These are phyloP conservation scores for Cryptococcus hybrid DNA, from an alignment of 1,284 basidiomycete genomes.

Conservation along the genomic window DNA sequence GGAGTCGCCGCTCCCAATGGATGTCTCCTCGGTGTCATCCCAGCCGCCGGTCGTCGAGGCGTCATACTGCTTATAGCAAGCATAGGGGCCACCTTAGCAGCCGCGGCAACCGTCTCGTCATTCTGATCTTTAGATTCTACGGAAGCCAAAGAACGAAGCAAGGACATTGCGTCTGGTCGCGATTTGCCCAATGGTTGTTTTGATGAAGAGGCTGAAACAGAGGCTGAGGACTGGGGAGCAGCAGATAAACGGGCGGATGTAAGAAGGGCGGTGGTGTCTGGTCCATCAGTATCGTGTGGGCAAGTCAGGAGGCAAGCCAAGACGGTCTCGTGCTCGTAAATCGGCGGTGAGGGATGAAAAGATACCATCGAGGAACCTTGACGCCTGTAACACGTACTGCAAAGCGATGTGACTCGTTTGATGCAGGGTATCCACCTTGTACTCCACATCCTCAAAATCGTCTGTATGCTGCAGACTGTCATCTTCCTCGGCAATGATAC, in stretches of 20 bases:
- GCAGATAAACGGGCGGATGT: constrained; percentile 16
- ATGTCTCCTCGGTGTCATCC: constrained; percentile 17
- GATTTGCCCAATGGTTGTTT: not conserved
- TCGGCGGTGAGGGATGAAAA: constrained; percentile 45
- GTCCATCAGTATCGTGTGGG: constrained; percentile 23
- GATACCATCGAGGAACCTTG: constrained; percentile 48
- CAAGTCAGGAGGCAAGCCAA: constrained; percentile 10
- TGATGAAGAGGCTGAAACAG: not conserved
- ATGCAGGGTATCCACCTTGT: constrained; percentile 46
- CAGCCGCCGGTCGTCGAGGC: constrained; percentile 10
- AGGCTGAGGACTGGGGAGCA: constrained; percentile 1
- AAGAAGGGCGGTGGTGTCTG: constrained; percentile 28
- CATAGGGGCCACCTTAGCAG: constrained; percentile 27
- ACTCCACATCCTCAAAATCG: constrained; percentile 47
- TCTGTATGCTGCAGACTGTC: constrained; percentile 23
- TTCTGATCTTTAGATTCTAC: constrained; percentile 33
- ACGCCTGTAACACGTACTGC: constrained; percentile 44
- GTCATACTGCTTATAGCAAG: constrained; percentile 9
- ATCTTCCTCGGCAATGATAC: constrained; percentile 28
- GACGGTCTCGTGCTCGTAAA: constrained; percentile 35
- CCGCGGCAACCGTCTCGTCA: constrained; percentile 34
- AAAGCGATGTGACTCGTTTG: constrained; percentile 43
- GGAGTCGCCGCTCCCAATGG: not conserved
- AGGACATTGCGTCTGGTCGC: constrained; percentile 34
- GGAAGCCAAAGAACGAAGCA: constrained; percentile 42